phyloP scores from a whole-genome alignment of 805 yeast genomes.

The Teunomyces pallodes region DNA sequence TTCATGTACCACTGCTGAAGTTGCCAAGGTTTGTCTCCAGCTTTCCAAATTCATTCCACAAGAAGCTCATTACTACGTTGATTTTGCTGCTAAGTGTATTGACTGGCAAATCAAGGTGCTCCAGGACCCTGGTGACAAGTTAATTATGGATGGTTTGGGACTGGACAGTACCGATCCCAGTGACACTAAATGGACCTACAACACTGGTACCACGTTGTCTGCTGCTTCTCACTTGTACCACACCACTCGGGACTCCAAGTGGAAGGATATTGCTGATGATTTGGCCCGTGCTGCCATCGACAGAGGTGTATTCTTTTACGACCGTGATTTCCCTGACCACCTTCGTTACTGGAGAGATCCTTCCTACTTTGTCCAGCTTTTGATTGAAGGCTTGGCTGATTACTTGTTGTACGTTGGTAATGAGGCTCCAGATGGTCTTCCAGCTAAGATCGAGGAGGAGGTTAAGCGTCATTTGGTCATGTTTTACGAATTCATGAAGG shows the following conservation, averaged over 20 bases:
- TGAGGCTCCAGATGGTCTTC: constrained; percentile 36
- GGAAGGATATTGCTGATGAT: constrained; percentile 46
- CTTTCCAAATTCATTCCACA: constrained; percentile 52
- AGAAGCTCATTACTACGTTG: constrained; percentile 45
- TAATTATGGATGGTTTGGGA: constrained; percentile 61
- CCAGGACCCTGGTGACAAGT: constrained; percentile 52
- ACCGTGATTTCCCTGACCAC: constrained; percentile 56
- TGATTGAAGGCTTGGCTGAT: constrained; percentile 68
- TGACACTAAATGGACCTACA: constrained; percentile 62
- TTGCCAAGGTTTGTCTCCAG: constrained; percentile 60
- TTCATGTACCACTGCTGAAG: constrained; percentile 67
- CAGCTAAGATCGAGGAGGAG: constrained; percentile 39
- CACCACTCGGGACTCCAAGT: constrained; percentile 49
- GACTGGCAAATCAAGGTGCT: constrained; percentile 55
- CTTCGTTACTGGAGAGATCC: constrained; percentile 65
- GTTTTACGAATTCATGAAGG: constrained; percentile 56
- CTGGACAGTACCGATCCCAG: constrained; percentile 43
- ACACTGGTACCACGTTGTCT: constrained; percentile 63
- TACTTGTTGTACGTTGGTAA: constrained; percentile 51
- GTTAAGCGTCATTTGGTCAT: constrained; percentile 53
- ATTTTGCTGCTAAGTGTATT: constrained; percentile 58
- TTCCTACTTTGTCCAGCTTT: constrained; percentile 59
- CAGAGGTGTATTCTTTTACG: constrained; percentile 54
- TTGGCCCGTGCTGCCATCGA: constrained; percentile 60
- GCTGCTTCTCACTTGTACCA: constrained; percentile 50